Evolutionary conservation across 345 rosid genomes (phyloP), one percentile per base, ranked within the genome.

Genomic region (Melastoma malabathricum): DNA sequence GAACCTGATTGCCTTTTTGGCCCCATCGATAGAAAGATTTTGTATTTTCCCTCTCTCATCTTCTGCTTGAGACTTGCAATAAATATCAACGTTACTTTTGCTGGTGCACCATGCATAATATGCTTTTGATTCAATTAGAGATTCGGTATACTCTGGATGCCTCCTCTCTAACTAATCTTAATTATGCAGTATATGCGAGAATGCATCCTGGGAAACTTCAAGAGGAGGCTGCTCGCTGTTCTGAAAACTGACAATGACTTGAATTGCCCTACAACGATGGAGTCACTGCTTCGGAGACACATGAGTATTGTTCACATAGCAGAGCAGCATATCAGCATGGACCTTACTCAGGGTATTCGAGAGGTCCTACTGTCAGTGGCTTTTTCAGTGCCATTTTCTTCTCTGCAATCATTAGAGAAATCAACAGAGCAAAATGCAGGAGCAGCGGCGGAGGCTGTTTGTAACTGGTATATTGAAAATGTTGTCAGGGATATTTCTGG

Each of bases 271-370:
- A 80, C 97, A 64, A 70, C 79, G 18, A 73, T 92, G 56, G 99
- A 88, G 73, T 74, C 97, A 47, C 73, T 83, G 49, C 77, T 88
- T 52, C 77, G 67, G 54, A 84, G 97, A 69, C 99, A 92, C 67
- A 73, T 88, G 80, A 68, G 86, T 65, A 83, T 92, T 63, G 74
- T 92, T 51, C 97, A 88, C 71, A 70, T 92, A 43, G 95, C 99
- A 8, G 99, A 92, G 75, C 99, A 92, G 73, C 99, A 92, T 47
- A 75, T 92, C 65, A 92, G 97, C 79, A 92, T 92, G 99, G 99
- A 88, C 75, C 75, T 92, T 47, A 88, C 99, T 38, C 95, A 82
- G 61, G 97, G 99, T 56, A 76, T 81, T 65, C 79, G 95, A 59
- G 97, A 92, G 73, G 70, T 85, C 59, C 65, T 92, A 64, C 90